Conservation (phyloP, 116 monocot species). For the Zostera marina region DNA sequence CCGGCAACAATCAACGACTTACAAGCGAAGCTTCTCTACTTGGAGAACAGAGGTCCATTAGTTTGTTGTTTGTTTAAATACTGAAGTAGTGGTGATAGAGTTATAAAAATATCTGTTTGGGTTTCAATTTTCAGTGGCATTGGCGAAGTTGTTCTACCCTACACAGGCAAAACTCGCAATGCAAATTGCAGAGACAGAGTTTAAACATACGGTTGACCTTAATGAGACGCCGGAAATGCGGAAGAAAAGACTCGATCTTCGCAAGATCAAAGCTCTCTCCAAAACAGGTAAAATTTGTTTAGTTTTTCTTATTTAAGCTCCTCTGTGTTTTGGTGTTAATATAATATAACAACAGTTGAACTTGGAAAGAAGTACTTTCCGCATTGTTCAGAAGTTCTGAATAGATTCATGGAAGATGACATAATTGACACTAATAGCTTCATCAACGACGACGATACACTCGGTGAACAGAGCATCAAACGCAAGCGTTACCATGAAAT, state of each 20-base stretch:
- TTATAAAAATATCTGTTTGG: not conserved
- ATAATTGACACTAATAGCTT: conserved; percentile 33
- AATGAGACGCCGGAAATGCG: conserved; percentile 64
- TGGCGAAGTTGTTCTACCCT: conserved; percentile 87
- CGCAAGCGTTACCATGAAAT: conserved; percentile 62
- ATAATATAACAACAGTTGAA: conserved; percentile 34
- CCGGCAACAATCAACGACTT: conserved; percentile 50
- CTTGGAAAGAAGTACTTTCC: conserved; percentile 65
- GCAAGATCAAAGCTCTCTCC: conserved; percentile 50
- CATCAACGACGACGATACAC: conserved; percentile 39
- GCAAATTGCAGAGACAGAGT: conserved; percentile 67
- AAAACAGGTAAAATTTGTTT: conserved; percentile 44
- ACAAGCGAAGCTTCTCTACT: conserved; percentile 60
- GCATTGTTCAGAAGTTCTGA: conserved; percentile 64
- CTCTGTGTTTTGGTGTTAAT: not conserved
- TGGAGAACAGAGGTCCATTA: conserved; percentile 96
- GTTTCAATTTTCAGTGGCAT: conserved; percentile 49
- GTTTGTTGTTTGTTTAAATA: too few relatives aligned
- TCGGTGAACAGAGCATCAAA: conserved; percentile 60
- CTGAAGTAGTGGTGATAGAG: not conserved
- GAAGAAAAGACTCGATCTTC: conserved; percentile 41
- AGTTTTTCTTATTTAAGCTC: not conserved
- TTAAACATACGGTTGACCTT: conserved; percentile 71
- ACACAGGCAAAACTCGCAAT: conserved; percentile 87
- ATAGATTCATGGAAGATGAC: conserved; percentile 75